Percentiles rank a stretch among this genome's conserved stretches.
Conservation (phyloP, 495 filamentous ascomycete genomes). For the Hypoxylon lenormandii region DNA sequence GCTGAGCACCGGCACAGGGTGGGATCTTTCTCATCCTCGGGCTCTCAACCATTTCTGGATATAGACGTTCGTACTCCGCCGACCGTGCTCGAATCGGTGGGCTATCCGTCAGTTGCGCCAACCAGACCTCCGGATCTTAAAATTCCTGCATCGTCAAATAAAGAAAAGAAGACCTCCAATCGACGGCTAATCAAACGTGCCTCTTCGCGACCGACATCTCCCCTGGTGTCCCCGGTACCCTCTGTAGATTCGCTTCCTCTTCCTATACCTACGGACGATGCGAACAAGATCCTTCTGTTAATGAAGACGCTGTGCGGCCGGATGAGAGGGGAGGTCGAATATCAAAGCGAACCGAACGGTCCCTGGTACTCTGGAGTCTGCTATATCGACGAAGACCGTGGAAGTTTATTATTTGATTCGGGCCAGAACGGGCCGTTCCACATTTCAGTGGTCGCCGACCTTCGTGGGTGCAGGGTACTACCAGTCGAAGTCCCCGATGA, state of each 20-base stretch:
- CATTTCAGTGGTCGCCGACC: conserved; percentile 74
- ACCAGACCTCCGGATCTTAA: conserved; percentile 56
- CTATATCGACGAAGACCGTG: conserved; percentile 75
- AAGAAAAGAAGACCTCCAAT: conserved; percentile 58
- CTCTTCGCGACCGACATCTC: conserved; percentile 63
- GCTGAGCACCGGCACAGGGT: conserved; percentile 62
- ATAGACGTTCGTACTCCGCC: conserved; percentile 53
- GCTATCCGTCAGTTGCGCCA: conserved; percentile 50
- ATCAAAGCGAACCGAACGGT: conserved; percentile 65
- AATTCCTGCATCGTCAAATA: conserved; percentile 52
- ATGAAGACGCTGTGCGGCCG: conserved; percentile 76
- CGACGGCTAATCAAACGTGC: conserved; percentile 63
- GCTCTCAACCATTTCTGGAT: conserved; percentile 56
- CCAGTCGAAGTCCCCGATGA: conserved; percentile 73
- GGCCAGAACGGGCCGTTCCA: conserved; percentile 63
- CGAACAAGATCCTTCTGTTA: conserved; percentile 71
- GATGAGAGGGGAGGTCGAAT: conserved; percentile 77
- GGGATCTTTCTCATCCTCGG: conserved; percentile 67
- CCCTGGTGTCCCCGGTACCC: conserved; percentile 59
- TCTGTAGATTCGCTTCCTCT: conserved; percentile 66
- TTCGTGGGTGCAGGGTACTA: conserved; percentile 86
- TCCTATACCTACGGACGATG: conserved; percentile 70
- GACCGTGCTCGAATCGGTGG: conserved; percentile 55
- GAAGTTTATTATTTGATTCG: conserved; percentile 72
- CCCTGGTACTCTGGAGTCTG: conserved; percentile 72